phyloP scores from a whole-genome alignment of 2,329 filamentous ascomycete species.

The Trichoderma asperellum region DNA sequence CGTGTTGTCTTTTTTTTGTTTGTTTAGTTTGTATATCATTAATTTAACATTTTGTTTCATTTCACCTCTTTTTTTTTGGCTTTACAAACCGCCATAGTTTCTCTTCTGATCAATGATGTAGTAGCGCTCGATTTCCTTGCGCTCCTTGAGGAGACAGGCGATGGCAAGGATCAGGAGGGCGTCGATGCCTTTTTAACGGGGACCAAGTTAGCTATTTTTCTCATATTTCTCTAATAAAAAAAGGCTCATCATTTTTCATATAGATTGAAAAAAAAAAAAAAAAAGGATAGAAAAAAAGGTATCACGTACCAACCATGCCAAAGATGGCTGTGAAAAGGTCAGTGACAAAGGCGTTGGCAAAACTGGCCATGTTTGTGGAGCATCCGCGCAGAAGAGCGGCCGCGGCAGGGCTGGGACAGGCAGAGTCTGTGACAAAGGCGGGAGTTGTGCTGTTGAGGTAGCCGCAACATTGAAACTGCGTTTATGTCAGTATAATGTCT shows the following conservation, averaged over 20 bases:
- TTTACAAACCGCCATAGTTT: conserved; percentile 55
- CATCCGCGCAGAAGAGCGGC: conserved; percentile 74
- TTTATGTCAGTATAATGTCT: not conserved
- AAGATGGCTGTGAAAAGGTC: conserved; percentile 79
- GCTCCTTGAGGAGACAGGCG: conserved; percentile 77
- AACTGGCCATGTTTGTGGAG: conserved; percentile 66
- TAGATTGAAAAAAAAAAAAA: no score
- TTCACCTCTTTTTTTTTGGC: not conserved
- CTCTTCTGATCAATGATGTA: conserved; percentile 81
- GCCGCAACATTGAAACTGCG: conserved; percentile 77
- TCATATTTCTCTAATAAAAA: no score
- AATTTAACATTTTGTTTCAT: not conserved
- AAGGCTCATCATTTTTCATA: no score
- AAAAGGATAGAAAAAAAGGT: not conserved
- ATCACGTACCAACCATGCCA: conserved; percentile 68
- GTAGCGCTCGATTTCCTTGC: conserved; percentile 79
- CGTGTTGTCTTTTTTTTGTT: not conserved
- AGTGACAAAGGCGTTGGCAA: conserved; percentile 73
- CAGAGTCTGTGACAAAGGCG: conserved; percentile 69
- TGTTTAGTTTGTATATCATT: not conserved
- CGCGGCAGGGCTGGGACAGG: conserved; percentile 70
- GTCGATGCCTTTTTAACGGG: conserved; percentile 56
- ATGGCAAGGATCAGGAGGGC: conserved; percentile 70
- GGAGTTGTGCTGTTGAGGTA: conserved; percentile 74
- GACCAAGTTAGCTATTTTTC: not conserved